Percentiles rank a stretch among this genome's conserved stretches.
Evolutionary conservation across 1,284 basidiomycete genomes (phyloP).

Genomic region (Heterobasidion irregulare): DNA sequence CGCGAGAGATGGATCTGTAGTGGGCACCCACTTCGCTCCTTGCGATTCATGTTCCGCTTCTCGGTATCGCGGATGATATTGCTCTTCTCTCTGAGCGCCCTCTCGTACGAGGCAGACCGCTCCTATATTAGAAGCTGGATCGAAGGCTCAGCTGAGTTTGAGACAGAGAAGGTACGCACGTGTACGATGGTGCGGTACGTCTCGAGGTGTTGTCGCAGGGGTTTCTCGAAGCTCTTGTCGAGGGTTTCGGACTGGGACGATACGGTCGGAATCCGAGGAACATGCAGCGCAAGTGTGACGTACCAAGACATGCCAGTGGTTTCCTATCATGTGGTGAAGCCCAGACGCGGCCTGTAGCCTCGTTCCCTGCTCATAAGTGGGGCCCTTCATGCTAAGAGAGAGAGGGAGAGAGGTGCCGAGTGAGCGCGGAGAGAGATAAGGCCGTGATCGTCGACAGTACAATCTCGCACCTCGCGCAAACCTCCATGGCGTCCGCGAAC

Average conservation of each 20-base stretch:
- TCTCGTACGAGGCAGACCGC: conserved; percentile 75
- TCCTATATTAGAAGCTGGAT: conserved; percentile 37
- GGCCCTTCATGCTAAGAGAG: conserved; percentile 58
- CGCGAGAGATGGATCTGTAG: background rate
- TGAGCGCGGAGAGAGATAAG: background rate
- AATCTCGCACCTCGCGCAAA: conserved; percentile 64
- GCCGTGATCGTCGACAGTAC: background rate
- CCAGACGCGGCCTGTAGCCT: conserved; percentile 81
- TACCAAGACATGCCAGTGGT: conserved; percentile 88
- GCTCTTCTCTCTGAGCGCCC: conserved; percentile 73
- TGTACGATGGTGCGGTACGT: conserved; percentile 69
- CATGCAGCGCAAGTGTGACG: conserved; percentile 17
- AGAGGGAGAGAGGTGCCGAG: background rate
- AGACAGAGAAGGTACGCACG: conserved; percentile 34
- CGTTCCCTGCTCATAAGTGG: conserved; percentile 70
- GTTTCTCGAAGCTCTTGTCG: conserved; percentile 87
- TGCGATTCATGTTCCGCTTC: conserved; percentile 75
- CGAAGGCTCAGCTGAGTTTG: conserved; percentile 1
- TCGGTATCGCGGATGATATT: conserved; percentile 86
- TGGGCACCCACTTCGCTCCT: conserved; percentile 68
- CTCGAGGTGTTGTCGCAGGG: conserved; percentile 78
- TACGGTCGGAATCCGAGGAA: background rate
- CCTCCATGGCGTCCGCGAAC: conserved; percentile 82
- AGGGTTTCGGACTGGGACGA: conserved; percentile 65
- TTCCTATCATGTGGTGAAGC: conserved; percentile 86